Evolutionary conservation across 805 yeast genomes (phyloP).

Genomic region (Kuraishia capsulata): DNA sequence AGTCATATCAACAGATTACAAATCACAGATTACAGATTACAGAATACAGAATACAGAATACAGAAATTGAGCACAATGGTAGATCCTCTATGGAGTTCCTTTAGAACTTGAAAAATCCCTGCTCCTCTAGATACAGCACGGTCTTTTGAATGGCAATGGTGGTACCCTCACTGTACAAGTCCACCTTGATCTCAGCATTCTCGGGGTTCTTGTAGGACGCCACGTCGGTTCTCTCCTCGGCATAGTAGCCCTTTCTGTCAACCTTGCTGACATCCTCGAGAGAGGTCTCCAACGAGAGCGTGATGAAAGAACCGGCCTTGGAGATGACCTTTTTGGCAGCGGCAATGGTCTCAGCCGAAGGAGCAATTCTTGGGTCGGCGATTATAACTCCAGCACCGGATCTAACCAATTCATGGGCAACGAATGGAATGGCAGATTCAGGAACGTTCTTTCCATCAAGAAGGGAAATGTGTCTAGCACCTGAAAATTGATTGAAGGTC

Average conservation of each 20-base stretch:
- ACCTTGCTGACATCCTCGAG: conserved; percentile 32
- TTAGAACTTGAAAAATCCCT: conserved; percentile 65
- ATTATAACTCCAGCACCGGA: conserved; percentile 91
- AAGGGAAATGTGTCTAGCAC: conserved; percentile 71
- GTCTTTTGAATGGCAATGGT: conserved; percentile 68
- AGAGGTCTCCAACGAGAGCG: conserved; percentile 43
- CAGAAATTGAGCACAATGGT: not conserved
- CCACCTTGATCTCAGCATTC: conserved; percentile 50
- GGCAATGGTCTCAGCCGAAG: conserved; percentile 32
- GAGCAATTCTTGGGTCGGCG: conserved; percentile 36
- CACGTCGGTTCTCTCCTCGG: conserved; percentile 36
- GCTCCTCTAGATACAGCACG: conserved; percentile 64
- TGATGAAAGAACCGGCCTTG: conserved; percentile 41
- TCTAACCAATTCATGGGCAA: conserved; percentile 67
- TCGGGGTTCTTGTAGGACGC: conserved; percentile 38
- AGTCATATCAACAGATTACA: too few species aligned
- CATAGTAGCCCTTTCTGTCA: conserved; percentile 41
- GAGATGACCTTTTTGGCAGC: conserved; percentile 32
- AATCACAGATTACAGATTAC: too few species aligned
- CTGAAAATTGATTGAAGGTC: conserved; percentile 81
- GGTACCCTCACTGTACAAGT: conserved; percentile 44
- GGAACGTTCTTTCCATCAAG: conserved; percentile 26
- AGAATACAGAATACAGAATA: too few species aligned
- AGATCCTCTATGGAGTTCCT: not conserved
- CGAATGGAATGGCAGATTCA: conserved; percentile 40